Evolutionary conservation across 345 rosid species (phyloP).

Genomic region (Syzygium grande): DNA sequence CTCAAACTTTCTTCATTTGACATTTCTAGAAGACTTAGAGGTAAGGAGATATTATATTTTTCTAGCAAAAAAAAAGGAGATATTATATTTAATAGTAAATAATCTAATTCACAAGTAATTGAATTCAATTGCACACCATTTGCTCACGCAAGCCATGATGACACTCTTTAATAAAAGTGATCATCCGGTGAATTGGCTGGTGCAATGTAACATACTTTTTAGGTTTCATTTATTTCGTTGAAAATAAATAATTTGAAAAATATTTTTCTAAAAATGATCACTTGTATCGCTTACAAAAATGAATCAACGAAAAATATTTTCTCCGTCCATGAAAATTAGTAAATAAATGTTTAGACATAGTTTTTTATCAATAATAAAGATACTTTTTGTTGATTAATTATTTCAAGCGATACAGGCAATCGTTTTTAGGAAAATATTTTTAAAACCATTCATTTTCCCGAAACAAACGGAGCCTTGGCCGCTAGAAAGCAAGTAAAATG

Average conservation of each 20-base stretch:
- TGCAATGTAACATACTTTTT: background rate
- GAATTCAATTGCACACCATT: background rate
- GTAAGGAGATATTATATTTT: background rate
- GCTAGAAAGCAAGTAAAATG: background rate
- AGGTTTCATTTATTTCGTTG: background rate
- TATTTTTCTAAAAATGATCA: background rate
- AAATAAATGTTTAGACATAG: background rate
- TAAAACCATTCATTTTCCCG: fast-evolving
- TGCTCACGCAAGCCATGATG: background rate
- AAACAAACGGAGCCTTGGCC: background rate
- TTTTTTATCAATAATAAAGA: background rate
- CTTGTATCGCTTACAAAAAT: background rate
- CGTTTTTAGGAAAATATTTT: background rate
- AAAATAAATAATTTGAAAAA: background rate
- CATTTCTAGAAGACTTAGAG: background rate
- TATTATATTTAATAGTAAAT: background rate
- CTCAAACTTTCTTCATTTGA: background rate
- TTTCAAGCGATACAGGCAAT: background rate
- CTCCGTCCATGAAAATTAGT: background rate
- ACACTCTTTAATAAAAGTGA: background rate
- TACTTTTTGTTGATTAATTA: background rate
- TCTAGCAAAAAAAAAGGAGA: background rate
- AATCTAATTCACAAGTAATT: background rate
- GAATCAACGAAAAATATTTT: background rate
- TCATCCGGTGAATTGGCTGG: background rate